Evolutionary conservation across 495 filamentous ascomycete species (phyloP), one percentile per base, ranked within the genome.

Genomic region (Penicillium odoratum): DNA sequence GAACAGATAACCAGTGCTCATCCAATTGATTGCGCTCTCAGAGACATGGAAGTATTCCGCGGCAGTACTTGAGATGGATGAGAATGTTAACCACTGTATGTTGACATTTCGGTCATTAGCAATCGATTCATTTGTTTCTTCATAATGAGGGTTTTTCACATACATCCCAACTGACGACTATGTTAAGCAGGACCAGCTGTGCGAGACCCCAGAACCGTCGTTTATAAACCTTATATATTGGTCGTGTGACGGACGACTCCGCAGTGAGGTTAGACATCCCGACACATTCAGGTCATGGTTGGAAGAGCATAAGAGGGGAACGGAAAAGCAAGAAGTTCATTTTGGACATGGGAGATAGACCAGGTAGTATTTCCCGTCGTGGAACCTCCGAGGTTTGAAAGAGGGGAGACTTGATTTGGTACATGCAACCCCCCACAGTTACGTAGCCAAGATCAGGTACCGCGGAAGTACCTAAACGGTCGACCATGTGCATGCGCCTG

Each of bases 121-220:
- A 26, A 52, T 28, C 10, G 51, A 16, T 30, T 8, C 28, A 5
- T 31, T 21, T 46, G 18, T 21, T 1, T 45, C 16, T 45, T 15
- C 18, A 4, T 44, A 15, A 36, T 36, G 38, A 15, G 4, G 31
- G 50, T 48, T 30, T 21, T 26, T 38, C 33, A 83, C 90, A 80
- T 83, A 95, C 92, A 80, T 94, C 91, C 93, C 93, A 97, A 68
- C 89, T 93, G 29, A 96, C 87, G 53, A 98, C 84, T 49, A 97
- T 89, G 69, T 98, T 98, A 71, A 97, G 66, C 64, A 98, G 71
- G 15, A 92, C 88, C 63, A 98, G 71, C 74, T 95, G 88, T 16
- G 81, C 74, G 51, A 98, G 73, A 0, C 94, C 94, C 73, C 96
- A 92, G 84, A 91, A 98, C 34, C 94, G 79, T 58, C 91, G 80